Conservation (phyloP, 768 basidiomycete species). For the Rhodotorula toruloides region DNA sequence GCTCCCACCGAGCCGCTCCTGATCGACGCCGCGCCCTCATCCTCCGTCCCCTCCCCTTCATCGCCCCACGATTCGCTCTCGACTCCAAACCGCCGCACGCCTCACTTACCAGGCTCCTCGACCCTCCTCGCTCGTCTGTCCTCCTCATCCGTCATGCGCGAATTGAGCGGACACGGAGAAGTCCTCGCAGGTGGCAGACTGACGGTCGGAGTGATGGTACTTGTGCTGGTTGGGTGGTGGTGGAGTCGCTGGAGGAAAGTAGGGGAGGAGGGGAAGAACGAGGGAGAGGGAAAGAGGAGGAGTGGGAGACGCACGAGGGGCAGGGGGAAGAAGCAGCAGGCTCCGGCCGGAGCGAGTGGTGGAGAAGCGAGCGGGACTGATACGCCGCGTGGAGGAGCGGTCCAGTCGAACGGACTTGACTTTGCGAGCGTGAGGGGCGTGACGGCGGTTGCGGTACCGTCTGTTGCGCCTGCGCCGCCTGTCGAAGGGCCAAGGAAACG, state of each 20-base stretch:
- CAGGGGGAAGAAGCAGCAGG: no score
- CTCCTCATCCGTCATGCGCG: slow-evolving; percentile 13
- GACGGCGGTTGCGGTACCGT: not conserved
- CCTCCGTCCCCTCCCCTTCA: slow-evolving; percentile 3
- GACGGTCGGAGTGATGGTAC: slow-evolving; percentile 10
- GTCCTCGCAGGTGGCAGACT: not conserved
- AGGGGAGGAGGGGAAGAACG: not conserved
- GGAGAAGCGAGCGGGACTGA: no score
- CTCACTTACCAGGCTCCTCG: slow-evolving; percentile 26
- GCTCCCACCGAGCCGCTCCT: slow-evolving; percentile 16
- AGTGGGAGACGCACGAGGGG: not conserved
- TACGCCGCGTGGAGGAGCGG: no score
- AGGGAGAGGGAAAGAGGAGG: slow-evolving; percentile 3
- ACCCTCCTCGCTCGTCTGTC: slow-evolving; percentile 22
- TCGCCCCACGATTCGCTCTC: not conserved
- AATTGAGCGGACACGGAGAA: slow-evolving; percentile 2
- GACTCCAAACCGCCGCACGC: slow-evolving; percentile 18
- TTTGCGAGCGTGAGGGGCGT: not conserved
- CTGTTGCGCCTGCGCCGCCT: no score
- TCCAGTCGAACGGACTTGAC: no score
- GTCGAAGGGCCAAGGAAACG: not conserved
- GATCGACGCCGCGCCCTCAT: slow-evolving; percentile 19
- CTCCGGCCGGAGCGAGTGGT: no score
- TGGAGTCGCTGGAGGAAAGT: slow-evolving; percentile 11
- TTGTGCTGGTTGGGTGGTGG: slow-evolving; percentile 18